Evolutionary conservation across 1,139 yeast species (phyloP).

Genomic region (Meyerozyma athensensis): DNA sequence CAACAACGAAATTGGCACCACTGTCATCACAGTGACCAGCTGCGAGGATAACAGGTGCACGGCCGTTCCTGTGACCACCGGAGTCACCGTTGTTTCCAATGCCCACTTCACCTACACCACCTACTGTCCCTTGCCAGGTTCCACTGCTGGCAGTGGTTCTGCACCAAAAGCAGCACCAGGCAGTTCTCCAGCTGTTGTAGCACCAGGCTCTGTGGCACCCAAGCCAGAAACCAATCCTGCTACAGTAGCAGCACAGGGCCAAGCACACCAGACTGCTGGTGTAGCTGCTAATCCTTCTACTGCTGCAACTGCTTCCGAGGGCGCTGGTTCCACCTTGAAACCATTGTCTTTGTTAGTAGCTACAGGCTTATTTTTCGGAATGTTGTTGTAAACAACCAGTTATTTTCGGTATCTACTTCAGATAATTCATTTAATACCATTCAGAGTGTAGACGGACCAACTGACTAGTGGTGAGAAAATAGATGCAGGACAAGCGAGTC

Average conservation of each 20-base stretch:
- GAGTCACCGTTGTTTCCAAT: slow-evolving; percentile 30
- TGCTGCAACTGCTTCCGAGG: slow-evolving; percentile 1
- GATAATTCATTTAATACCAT: neutral
- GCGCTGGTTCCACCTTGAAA: neutral
- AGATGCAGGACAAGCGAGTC: too few species aligned
- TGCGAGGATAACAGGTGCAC: slow-evolving; percentile 28
- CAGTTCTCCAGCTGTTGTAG: neutral
- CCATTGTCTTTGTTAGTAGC: slow-evolving; percentile 1
- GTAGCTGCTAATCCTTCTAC: neutral
- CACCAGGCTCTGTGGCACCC: neutral
- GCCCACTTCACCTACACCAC: slow-evolving; percentile 19
- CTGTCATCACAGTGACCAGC: slow-evolving; percentile 27
- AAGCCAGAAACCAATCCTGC: neutral
- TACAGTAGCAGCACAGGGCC: neutral
- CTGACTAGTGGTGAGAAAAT: too few species aligned
- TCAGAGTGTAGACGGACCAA: too few species aligned
- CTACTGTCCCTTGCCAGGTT: slow-evolving; percentile 21
- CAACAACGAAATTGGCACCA: slow-evolving; percentile 14
- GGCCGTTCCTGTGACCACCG: slow-evolving; percentile 29
- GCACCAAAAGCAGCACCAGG: too few species aligned
- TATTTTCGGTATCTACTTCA: neutral
- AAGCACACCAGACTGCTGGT: neutral
- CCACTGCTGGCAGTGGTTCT: slow-evolving; percentile 1
- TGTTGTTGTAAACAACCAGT: neutral
- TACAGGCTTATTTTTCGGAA: neutral